Percentiles rank a stretch among this genome's conserved stretches.
phyloP scores from a whole-genome alignment of 1,284 basidiomycete species.

The Tremellales sp. region DNA sequence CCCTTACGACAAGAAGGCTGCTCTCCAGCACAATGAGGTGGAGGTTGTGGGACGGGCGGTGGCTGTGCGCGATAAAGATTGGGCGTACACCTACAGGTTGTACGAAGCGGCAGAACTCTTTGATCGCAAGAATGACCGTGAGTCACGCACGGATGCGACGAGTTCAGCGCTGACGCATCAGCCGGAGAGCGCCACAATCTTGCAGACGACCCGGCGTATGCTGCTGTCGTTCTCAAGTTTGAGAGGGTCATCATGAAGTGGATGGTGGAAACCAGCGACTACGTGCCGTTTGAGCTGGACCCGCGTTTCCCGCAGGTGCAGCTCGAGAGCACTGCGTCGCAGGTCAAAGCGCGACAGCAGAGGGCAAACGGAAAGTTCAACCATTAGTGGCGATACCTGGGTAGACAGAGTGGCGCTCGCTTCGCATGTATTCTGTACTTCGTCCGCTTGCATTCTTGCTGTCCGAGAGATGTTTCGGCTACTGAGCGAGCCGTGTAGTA shows the following conservation, averaged over 20 bases:
- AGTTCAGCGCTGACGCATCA: not conserved
- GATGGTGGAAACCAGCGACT: constrained; percentile 9
- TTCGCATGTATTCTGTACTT: no score
- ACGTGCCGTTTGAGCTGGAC: constrained; percentile 7
- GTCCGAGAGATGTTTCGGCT: no score
- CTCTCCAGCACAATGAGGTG: constrained; percentile 7
- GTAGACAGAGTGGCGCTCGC: not conserved
- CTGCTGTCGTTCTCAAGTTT: constrained; percentile 1
- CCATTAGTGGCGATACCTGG: no score
- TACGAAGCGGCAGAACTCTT: constrained; percentile 10
- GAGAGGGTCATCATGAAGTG: constrained; percentile 4
- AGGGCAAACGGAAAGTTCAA: not conserved
- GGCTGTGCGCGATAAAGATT: constrained; percentile 5
- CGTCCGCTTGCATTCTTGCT: no score
- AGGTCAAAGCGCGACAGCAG: not conserved
- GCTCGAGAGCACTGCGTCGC: constrained; percentile 3
- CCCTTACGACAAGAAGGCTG: constrained; percentile 9
- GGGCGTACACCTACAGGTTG: constrained; percentile 10
- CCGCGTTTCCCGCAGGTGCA: constrained; percentile 2
- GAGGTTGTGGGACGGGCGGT: constrained; percentile 4
- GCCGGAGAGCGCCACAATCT: constrained; percentile 8
- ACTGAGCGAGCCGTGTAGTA: no score
- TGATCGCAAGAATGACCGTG: constrained; percentile 2
- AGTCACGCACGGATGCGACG: not conserved
- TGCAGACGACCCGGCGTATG: constrained; percentile 2